phyloP scores from a whole-genome alignment of 2,329 filamentous ascomycete genomes.

The Phialophora tarda region DNA sequence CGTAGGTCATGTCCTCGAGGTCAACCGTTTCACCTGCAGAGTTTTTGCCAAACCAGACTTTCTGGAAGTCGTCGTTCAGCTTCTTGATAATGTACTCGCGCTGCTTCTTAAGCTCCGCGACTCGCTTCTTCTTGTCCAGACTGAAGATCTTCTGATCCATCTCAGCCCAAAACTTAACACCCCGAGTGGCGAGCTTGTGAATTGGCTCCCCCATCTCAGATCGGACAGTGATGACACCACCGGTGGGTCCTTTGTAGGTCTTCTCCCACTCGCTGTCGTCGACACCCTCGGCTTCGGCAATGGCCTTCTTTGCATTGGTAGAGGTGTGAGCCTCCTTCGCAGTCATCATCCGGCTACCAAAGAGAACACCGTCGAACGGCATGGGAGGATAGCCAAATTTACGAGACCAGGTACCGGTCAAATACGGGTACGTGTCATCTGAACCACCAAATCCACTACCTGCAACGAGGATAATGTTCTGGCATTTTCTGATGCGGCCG shows the following conservation, averaged over 20 bases:
- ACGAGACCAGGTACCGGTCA: conserved; percentile 87
- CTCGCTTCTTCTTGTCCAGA: conserved; percentile 90
- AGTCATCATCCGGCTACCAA: conserved; percentile 93
- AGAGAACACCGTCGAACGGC: conserved; percentile 91
- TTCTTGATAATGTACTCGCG: conserved; percentile 92
- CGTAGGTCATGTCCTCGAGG: conserved; percentile 94
- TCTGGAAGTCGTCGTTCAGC: conserved; percentile 94
- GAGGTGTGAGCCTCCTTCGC: conserved; percentile 91
- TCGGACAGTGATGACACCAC: conserved; percentile 92
- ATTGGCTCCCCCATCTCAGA: conserved; percentile 99
- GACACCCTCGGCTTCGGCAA: conserved; percentile 81
- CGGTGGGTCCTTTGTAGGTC: conserved; percentile 88
- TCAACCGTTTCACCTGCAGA: conserved; percentile 79
- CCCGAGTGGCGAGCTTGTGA: conserved; percentile 95
- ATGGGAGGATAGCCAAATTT: conserved; percentile 87
- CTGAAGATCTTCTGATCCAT: conserved; percentile 99
- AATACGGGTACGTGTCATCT: conserved; percentile 89
- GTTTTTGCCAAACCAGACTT: conserved; percentile 94
- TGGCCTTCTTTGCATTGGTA: conserved; percentile 84
- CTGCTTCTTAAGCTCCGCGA: conserved; percentile 85
- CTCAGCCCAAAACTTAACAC: conserved; percentile 96
- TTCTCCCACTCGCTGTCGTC: conserved; percentile 87
- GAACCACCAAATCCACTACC: conserved; percentile 90
- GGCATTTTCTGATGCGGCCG: conserved; percentile 78
- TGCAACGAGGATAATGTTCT: conserved; percentile 87